phyloP scores from a whole-genome alignment of 2,329 filamentous ascomycete genomes.

The Colletotrichum cordylinicola region DNA sequence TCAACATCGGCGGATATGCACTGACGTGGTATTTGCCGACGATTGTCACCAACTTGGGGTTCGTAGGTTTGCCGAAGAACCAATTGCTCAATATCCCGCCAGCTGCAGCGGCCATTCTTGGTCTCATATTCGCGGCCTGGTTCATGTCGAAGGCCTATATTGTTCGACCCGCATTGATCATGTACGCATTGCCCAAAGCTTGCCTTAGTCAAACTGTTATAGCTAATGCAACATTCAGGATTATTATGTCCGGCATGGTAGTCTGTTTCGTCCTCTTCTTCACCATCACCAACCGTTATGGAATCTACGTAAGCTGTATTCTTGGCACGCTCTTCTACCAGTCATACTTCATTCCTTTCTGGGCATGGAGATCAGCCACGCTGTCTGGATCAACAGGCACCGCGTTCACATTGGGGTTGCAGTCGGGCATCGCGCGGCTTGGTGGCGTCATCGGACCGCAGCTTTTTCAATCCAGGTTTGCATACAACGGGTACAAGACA shows the following conservation, averaged over 20 bases:
- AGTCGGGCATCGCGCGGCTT: constrained; percentile 47
- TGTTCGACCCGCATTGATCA: constrained; percentile 43
- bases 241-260: constrained; percentile 44
- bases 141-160: constrained; percentile 41
- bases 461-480: constrained; percentile 46
- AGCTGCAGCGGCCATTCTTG: constrained; percentile 42
- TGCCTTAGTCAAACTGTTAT: too few relatives aligned
- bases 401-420: constrained; percentile 48
- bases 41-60: constrained; percentile 46
- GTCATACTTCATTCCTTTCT: constrained; percentile 50
- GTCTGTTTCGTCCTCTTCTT: constrained; percentile 49
- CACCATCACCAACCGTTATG: constrained; percentile 39
- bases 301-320: constrained; percentile 48
- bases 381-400: constrained; percentile 47
- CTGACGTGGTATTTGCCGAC: constrained; percentile 47
- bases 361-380: constrained; percentile 49
- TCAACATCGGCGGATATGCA: constrained; percentile 47
- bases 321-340: constrained; percentile 49
- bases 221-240: constrained; percentile 8
- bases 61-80: constrained; percentile 45
- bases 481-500: constrained; percentile 36
- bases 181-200: constrained; percentile 23
- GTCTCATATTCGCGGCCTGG: constrained; percentile 44
- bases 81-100: constrained; percentile 52
- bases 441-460: constrained; percentile 51